Conservation (phyloP, 2,329 filamentous ascomycete genomes). For the Aspergillus pseudonomiae region DNA sequence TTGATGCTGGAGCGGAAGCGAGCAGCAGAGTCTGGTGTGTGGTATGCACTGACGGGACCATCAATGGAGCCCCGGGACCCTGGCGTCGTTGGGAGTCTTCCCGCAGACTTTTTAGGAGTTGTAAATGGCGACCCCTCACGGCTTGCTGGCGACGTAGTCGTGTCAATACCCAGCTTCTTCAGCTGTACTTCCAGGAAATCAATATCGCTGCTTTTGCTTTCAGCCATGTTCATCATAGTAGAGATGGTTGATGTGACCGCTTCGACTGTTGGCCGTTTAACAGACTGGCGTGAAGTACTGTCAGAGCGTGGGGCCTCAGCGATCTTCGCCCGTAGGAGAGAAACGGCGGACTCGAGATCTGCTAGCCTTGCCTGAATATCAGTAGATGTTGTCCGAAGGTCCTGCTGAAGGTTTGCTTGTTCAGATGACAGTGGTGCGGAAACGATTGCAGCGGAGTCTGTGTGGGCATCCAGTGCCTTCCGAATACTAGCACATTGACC, state of each 20-base stretch:
- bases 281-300: slow-evolving; percentile 42
- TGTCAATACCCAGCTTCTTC: slow-evolving; percentile 65
- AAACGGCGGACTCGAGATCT: slow-evolving; percentile 78
- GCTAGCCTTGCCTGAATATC: slow-evolving; percentile 73
- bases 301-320: slow-evolving; percentile 59
- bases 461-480: slow-evolving; percentile 70
- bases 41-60: slow-evolving; percentile 37
- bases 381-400: slow-evolving; percentile 75
- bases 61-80: slow-evolving; percentile 42
- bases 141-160: slow-evolving; percentile 26
- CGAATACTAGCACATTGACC: slow-evolving; percentile 77
- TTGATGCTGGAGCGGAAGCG: slow-evolving; percentile 41
- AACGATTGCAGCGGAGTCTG: slow-evolving; percentile 70
- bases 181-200: slow-evolving; percentile 88
- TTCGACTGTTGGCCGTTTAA: slow-evolving; percentile 77
- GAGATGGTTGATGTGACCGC: slow-evolving; percentile 87
- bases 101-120: slow-evolving; percentile 38
- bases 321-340: slow-evolving; percentile 77
- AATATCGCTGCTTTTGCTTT: slow-evolving; percentile 87
- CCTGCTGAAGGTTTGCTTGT: slow-evolving; percentile 79
- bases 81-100: slow-evolving; percentile 40
- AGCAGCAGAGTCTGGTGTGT: slow-evolving; percentile 45
- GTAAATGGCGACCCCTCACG: slow-evolving; percentile 44
- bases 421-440: slow-evolving; percentile 80
- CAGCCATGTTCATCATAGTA: slow-evolving; percentile 90